phyloP scores from a whole-genome alignment of 768 basidiomycete genomes.

The Termitomyces sp. region DNA sequence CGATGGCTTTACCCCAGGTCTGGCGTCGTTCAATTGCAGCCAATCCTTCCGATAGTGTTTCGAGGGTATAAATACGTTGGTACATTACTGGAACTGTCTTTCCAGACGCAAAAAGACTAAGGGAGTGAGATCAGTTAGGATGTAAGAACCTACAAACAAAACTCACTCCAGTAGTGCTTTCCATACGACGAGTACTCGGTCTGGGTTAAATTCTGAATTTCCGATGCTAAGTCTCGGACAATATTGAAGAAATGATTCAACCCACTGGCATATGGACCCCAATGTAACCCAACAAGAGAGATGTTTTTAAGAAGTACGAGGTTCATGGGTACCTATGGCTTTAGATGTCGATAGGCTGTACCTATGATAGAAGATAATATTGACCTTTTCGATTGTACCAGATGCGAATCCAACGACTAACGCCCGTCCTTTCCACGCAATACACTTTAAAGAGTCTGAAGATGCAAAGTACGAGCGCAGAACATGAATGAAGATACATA shows the following conservation, averaged over 20 bases:
- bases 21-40: slow-evolving; percentile 71
- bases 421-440: slow-evolving; percentile 90
- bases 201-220: slow-evolving; percentile 55
- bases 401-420: slow-evolving; percentile 93
- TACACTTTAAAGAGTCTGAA: slow-evolving; percentile 82
- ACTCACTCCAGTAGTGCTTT: slow-evolving; percentile 58
- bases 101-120: slow-evolving; percentile 63
- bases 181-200: slow-evolving; percentile 66
- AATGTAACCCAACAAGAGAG: slow-evolving; percentile 78
- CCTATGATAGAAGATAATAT: slow-evolving; percentile 1
- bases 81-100: slow-evolving; percentile 68
- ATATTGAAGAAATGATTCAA: slow-evolving; percentile 3
- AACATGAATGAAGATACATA: neutral
- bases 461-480: neutral
- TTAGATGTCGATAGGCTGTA: slow-evolving; percentile 13
- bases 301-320: slow-evolving; percentile 81
- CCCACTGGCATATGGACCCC: slow-evolving; percentile 77
- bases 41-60: slow-evolving; percentile 61
- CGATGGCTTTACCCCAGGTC: slow-evolving; percentile 90
- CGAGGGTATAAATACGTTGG: slow-evolving; percentile 61
- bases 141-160: neutral
- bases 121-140: neutral
- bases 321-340: slow-evolving; percentile 71
- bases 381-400: slow-evolving; percentile 77
- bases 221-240: neutral